phyloP scores from a whole-genome alignment of 495 filamentous ascomycete species.

The Hapsidospora chrysogenum region DNA sequence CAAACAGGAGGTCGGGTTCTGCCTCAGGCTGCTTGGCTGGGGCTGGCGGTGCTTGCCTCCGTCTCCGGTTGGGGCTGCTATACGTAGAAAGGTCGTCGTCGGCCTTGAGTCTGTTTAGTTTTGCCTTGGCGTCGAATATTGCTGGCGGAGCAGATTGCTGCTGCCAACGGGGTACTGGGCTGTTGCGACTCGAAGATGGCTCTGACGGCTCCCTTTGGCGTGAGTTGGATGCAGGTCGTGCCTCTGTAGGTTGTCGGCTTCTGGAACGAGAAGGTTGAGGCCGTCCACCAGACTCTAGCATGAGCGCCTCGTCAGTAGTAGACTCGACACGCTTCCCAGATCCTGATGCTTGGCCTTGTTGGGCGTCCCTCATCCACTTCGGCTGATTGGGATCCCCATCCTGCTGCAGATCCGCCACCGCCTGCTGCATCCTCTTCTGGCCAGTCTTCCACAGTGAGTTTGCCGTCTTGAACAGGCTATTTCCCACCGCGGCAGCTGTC shows the following conservation, averaged over 20 bases:
- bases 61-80: constrained; percentile 72
- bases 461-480: constrained; percentile 79
- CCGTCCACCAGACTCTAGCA: constrained; percentile 56
- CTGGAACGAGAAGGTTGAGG: constrained; percentile 7
- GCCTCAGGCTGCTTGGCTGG: constrained; percentile 25
- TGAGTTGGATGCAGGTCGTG: background rate
- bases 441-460: constrained; percentile 87
- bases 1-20: constrained; percentile 42
- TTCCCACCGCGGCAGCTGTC: constrained; percentile 65
- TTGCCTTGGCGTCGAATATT: constrained; percentile 34
- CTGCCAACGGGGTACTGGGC: constrained; percentile 26
- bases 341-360: constrained; percentile 14
- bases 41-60: constrained; percentile 38
- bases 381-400: constrained; percentile 62
- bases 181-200: constrained; percentile 3
- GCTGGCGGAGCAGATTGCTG: constrained; percentile 25
- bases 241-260: background rate
- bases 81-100: constrained; percentile 79
- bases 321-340: constrained; percentile 9
- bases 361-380: constrained; percentile 79
- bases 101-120: constrained; percentile 44
- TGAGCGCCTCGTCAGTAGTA: constrained; percentile 77
- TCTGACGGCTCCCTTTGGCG: background rate
- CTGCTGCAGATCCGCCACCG: constrained; percentile 74
- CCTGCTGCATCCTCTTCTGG: constrained; percentile 88